phyloP scores from a whole-genome alignment of 208 protist species.

The Acanthamoeba triangularis region DNA sequence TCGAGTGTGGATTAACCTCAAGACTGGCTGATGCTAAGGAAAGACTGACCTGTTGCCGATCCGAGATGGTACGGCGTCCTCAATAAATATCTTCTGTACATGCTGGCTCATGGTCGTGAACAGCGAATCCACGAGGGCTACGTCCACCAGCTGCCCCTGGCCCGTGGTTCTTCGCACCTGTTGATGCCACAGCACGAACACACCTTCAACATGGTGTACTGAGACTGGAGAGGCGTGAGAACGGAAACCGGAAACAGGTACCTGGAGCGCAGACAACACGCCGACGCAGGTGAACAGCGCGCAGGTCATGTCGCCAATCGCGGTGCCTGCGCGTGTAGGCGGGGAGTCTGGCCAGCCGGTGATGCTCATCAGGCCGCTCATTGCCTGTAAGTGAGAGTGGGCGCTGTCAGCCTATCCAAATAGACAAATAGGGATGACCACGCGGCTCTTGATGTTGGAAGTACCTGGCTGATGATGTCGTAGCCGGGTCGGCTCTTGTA shows the following conservation, averaged over 20 bases:
- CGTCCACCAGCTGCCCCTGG: slow-evolving; percentile 50
- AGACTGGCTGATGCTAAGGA: not conserved
- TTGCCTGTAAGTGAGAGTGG: not conserved
- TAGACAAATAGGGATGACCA: not conserved
- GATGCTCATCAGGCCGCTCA: slow-evolving; percentile 72
- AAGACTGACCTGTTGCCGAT: slow-evolving; percentile 56
- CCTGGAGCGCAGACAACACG: slow-evolving; percentile 51
- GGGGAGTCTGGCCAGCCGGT: slow-evolving; percentile 67
- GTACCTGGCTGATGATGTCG: slow-evolving; percentile 77
- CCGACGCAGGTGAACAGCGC: slow-evolving; percentile 66
- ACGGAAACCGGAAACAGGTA: not conserved
- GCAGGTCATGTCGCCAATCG: slow-evolving; percentile 58
- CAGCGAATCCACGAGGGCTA: slow-evolving; percentile 64
- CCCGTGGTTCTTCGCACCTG: slow-evolving; percentile 49
- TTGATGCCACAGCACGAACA: not conserved
- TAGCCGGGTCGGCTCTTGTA: slow-evolving; percentile 69
- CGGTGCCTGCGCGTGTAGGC: slow-evolving; percentile 53
- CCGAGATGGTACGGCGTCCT: not conserved
- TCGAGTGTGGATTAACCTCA: not conserved
- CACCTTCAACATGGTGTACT: not conserved
- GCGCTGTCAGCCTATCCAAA: no score
- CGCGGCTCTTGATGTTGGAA: no score
- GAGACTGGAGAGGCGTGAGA: not conserved
- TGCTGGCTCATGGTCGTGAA: slow-evolving; percentile 71
- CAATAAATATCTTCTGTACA: slow-evolving; percentile 72